phyloP scores from a whole-genome alignment of 2,329 filamentous ascomycete genomes.

The Fusarium sp. region DNA sequence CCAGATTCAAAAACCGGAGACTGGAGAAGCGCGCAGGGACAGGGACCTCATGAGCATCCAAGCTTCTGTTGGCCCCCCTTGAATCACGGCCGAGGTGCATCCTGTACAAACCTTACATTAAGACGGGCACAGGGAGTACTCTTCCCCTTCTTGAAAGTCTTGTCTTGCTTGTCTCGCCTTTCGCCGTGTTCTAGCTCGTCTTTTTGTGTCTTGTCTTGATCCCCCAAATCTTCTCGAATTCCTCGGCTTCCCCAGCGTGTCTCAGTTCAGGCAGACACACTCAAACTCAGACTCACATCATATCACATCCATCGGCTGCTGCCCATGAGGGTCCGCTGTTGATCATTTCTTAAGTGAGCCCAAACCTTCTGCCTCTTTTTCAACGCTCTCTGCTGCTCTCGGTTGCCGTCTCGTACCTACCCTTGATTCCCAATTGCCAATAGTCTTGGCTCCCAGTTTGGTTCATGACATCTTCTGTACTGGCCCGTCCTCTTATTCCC shows the following conservation, averaged over 20 bases:
- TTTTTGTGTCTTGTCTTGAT: neutral
- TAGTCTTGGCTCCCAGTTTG: constrained; percentile 15
- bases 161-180: neutral
- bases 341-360: constrained; percentile 42
- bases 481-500: constrained; percentile 10
- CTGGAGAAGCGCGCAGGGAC: constrained; percentile 29
- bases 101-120: constrained; percentile 1
- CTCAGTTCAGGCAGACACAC: neutral
- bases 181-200: neutral
- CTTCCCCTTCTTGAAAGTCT: neutral
- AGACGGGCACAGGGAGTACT: neutral
- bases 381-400: constrained; percentile 1
- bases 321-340: constrained; percentile 32
- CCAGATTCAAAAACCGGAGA: constrained; percentile 30
- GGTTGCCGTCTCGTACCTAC: neutral
- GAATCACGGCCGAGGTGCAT: constrained; percentile 9
- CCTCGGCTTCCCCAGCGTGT: constrained; percentile 18
- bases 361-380: constrained; percentile 26
- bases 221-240: constrained; percentile 7
- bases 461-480: constrained; percentile 8
- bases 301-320: constrained; percentile 28
- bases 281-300: neutral
- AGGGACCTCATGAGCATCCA: constrained; percentile 26
- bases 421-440: constrained; percentile 8
- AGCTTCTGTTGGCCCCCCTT: constrained; percentile 26